These are phyloP conservation scores for Nemania abortiva DNA, from an alignment of 2,329 filamentous ascomycete genomes.

Conservation along the genomic window DNA sequence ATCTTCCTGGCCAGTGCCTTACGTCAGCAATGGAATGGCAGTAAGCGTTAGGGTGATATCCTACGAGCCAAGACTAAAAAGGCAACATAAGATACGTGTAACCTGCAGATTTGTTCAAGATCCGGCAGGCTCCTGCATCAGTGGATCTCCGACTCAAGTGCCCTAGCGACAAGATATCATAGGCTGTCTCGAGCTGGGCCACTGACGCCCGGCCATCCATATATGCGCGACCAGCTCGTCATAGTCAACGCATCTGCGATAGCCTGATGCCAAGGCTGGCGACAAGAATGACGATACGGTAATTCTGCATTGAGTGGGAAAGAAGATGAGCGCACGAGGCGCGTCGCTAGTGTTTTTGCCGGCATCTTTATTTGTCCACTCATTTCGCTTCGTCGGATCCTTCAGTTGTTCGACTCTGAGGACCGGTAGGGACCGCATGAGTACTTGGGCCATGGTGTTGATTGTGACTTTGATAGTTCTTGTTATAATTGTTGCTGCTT, in stretches of 20 bases:
- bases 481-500: conserved; percentile 64
- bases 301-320: conserved; percentile 48
- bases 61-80: conserved; percentile 47
- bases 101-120: conserved; percentile 46
- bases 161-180: conserved; percentile 36
- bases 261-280: conserved; percentile 40
- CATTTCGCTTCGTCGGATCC: conserved; percentile 62
- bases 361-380: conserved; percentile 39
- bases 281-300: conserved; percentile 39
- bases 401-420: conserved; percentile 55
- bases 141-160: conserved; percentile 37
- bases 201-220: conserved; percentile 26
- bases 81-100: conserved; percentile 47
- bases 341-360: conserved; percentile 49
- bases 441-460: conserved; percentile 56
- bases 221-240: conserved; percentile 26
- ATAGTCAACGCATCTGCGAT: conserved; percentile 20
- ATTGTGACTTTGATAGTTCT: conserved; percentile 62
- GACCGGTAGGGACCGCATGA: conserved; percentile 52
- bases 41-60: conserved; percentile 48
- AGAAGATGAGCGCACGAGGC: conserved; percentile 46
- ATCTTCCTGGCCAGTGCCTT: conserved; percentile 44
- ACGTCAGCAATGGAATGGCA: conserved; percentile 40
- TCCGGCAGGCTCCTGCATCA: conserved; percentile 42
- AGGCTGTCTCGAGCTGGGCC: conserved; percentile 27